Evolutionary conservation across 176 grass and related monocot genomes (phyloP).

Genomic region (Phyllostachys edulis): DNA sequence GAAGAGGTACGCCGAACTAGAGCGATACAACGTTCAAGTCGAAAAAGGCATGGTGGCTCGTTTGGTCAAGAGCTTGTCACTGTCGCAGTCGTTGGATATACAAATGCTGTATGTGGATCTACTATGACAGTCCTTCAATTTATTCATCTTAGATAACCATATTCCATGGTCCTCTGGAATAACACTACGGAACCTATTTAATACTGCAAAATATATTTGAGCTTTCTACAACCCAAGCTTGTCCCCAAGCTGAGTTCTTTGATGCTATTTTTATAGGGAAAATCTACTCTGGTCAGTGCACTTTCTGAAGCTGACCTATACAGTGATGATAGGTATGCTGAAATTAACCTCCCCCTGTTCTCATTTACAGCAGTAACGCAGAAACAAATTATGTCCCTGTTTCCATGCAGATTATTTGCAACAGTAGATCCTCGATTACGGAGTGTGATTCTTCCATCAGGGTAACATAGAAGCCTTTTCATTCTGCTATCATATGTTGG

Average conservation of each 20-base stretch:
- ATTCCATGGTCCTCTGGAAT: constrained; percentile 10
- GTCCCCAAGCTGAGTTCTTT: constrained; percentile 21
- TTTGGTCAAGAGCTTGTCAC: constrained; percentile 82
- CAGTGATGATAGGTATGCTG: constrained; percentile 80
- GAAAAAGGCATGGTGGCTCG: constrained; percentile 77
- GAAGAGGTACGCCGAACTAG: constrained; percentile 79
- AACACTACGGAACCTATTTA: neutral
- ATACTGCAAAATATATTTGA: constrained; percentile 22
- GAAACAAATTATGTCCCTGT: constrained; percentile 28
- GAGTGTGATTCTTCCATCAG: constrained; percentile 95
- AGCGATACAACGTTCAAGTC: constrained; percentile 73
- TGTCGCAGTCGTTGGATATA: constrained; percentile 90
- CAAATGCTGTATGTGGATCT: constrained; percentile 82
- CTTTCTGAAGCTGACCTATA: constrained; percentile 82
- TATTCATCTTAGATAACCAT: constrained; percentile 8
- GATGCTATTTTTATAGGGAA: constrained; percentile 63
- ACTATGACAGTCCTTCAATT: constrained; percentile 26
- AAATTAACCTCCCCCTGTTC: constrained; percentile 10
- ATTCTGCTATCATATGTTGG: constrained; percentile 29
- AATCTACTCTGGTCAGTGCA: constrained; percentile 93
- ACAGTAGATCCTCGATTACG: constrained; percentile 92
- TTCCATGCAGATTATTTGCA: constrained; percentile 76
- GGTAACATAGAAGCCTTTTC: constrained; percentile 47
- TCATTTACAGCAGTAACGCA: neutral
- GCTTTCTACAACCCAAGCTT: constrained; percentile 4